phyloP scores from a whole-genome alignment of 768 basidiomycete genomes.

The Royoungia palumana region DNA sequence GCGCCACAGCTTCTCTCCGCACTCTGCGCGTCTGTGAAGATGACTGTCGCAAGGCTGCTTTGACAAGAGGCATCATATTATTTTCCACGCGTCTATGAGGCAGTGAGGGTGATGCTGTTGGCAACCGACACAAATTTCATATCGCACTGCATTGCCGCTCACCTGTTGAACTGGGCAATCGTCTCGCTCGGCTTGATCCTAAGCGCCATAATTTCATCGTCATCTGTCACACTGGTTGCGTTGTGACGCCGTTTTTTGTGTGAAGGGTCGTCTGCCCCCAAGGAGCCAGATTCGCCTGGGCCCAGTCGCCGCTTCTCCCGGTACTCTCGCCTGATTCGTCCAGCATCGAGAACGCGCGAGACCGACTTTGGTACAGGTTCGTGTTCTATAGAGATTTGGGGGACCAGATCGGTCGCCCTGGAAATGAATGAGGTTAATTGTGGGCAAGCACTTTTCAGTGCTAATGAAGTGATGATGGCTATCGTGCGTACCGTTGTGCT shows the following conservation, averaged over 20 bases:
- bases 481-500: slow-evolving; percentile 39
- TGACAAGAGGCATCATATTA: slow-evolving; percentile 62
- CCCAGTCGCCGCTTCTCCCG: slow-evolving; percentile 43
- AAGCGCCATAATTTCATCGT: slow-evolving; percentile 28
- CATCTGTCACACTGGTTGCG: slow-evolving; percentile 14
- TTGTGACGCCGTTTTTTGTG: slow-evolving; percentile 31
- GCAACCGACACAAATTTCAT: slow-evolving; percentile 8
- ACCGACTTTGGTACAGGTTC: slow-evolving; percentile 72
- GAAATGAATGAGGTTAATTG: neutral
- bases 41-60: slow-evolving; percentile 56
- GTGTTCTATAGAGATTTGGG: slow-evolving; percentile 40
- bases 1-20: slow-evolving; percentile 31
- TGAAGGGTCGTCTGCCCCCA: slow-evolving; percentile 24
- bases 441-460: neutral
- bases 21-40: slow-evolving; percentile 47
- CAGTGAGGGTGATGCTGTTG: slow-evolving; percentile 5
- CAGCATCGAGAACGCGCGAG: slow-evolving; percentile 62
- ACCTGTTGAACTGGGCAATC: slow-evolving; percentile 75
- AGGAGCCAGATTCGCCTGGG: slow-evolving; percentile 23
- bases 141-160: slow-evolving; percentile 21
- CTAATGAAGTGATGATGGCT: neutral
- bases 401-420: slow-evolving; percentile 53
- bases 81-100: slow-evolving; percentile 65
- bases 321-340: slow-evolving; percentile 53
- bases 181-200: slow-evolving; percentile 66